These are phyloP conservation scores for Leucosporidium yakuticum DNA, from an alignment of 768 basidiomycete species.

Conservation along the genomic window DNA sequence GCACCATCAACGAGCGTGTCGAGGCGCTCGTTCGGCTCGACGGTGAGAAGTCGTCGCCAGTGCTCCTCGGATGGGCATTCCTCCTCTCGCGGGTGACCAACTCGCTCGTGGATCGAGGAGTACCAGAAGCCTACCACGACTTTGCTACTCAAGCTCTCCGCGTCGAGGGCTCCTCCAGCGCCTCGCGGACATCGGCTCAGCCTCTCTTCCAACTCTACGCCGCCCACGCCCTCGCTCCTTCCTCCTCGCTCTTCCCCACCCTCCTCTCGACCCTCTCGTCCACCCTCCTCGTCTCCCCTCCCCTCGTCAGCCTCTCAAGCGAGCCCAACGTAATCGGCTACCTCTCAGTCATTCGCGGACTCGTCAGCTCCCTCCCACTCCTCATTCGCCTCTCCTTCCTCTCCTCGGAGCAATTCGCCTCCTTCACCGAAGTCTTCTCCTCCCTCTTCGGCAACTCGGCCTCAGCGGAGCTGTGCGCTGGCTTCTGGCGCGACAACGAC, in stretches of 20 bases:
- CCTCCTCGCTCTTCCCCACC: slow-evolving; percentile 21
- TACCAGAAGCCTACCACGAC: slow-evolving; percentile 37
- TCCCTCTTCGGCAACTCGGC: slow-evolving; percentile 62
- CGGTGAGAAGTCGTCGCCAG: slow-evolving; percentile 61
- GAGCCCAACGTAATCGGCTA: slow-evolving; percentile 38
- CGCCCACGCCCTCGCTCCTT: slow-evolving; percentile 30
- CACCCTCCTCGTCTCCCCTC: slow-evolving; percentile 16
- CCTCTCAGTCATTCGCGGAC: slow-evolving; percentile 39
- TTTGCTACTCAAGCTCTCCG: slow-evolving; percentile 30
- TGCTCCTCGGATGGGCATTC: slow-evolving; percentile 78
- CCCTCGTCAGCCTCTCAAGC: slow-evolving; percentile 5
- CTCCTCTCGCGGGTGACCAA: slow-evolving; percentile 59
- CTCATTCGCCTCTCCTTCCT: slow-evolving; percentile 32
- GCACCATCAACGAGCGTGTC: slow-evolving; percentile 51
- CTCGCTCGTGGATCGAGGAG: slow-evolving; percentile 33
- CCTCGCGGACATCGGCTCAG: slow-evolving; percentile 2
- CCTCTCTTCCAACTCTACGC: slow-evolving; percentile 29
- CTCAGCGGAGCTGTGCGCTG: slow-evolving; percentile 59
- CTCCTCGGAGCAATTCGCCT: slow-evolving; percentile 55
- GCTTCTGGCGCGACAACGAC: slow-evolving; percentile 68
- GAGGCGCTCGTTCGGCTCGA: slow-evolving; percentile 60
- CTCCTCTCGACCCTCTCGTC: slow-evolving; percentile 22
- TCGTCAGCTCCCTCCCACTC: slow-evolving; percentile 26
- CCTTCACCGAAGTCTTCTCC: slow-evolving; percentile 68
- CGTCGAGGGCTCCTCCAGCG: slow-evolving; percentile 8